Percentiles rank a stretch among this genome's conserved stretches.
phyloP scores from a whole-genome alignment of 371 early-diverging fungal genomes.

The Mortierella sp. region DNA sequence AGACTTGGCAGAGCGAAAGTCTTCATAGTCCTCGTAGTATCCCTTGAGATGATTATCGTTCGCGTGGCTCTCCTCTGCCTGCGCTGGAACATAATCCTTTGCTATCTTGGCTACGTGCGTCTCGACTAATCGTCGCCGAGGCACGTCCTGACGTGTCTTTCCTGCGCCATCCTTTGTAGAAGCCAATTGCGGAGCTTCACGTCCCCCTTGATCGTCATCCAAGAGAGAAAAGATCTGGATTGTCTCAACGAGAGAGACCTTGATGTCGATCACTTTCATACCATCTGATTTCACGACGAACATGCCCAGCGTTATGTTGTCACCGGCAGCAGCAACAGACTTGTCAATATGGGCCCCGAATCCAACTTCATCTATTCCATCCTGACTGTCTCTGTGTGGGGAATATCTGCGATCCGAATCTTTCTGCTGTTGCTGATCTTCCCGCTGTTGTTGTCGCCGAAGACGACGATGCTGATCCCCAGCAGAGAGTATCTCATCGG shows the following conservation, averaged over 20 bases:
- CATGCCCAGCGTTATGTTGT: conserved; percentile 42
- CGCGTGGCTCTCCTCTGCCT: conserved; percentile 43
- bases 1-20: conserved; percentile 37
- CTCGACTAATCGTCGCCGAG: conserved; percentile 19
- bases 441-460: not conserved
- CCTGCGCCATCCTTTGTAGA: not conserved
- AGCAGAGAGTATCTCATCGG: conserved; percentile 9
- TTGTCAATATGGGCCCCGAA: conserved; percentile 54
- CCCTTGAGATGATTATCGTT: conserved; percentile 52
- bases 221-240: conserved; percentile 31
- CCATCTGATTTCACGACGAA: conserved; percentile 52
- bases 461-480: conserved; percentile 13
- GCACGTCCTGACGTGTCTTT: not conserved
- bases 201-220: conserved; percentile 1
- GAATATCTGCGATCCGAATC: not conserved
- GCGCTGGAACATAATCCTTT: conserved; percentile 45
- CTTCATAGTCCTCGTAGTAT: conserved; percentile 50
- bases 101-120: conserved; percentile 49
- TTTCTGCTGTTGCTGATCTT: conserved; percentile 11
- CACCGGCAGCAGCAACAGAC: conserved; percentile 46
- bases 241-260: conserved; percentile 52
- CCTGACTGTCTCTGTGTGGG: not conserved
- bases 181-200: not conserved
- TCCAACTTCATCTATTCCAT: conserved; percentile 48
- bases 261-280: conserved; percentile 48